Evolutionary conservation across 495 filamentous ascomycete genomes (phyloP).

Genomic region (Podospora appendiculata): DNA sequence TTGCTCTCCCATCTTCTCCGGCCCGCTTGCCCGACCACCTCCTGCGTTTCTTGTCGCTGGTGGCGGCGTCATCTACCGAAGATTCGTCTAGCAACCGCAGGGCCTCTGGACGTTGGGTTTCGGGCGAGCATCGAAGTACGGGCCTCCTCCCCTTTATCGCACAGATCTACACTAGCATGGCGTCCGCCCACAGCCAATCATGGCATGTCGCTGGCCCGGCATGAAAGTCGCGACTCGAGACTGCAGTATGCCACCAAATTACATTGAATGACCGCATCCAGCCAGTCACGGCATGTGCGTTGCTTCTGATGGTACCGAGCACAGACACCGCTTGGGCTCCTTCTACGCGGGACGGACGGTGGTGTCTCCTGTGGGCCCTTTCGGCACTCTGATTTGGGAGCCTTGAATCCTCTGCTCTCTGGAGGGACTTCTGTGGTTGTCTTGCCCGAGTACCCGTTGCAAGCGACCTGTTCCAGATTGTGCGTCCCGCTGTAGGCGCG

Average conservation of each 20-base stretch:
- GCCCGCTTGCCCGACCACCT: too few relatives aligned
- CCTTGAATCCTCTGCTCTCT: neutral
- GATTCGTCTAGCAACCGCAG: neutral
- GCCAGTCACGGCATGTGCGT: constrained; percentile 1
- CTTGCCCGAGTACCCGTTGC: too few relatives aligned
- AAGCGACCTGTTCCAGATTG: too few relatives aligned
- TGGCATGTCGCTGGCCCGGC: neutral
- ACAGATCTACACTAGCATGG: constrained; percentile 2
- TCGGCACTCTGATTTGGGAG: neutral
- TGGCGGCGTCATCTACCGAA: neutral
- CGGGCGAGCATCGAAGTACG: neutral
- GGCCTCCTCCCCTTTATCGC: constrained; percentile 13
- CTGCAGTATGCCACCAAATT: constrained; percentile 3
- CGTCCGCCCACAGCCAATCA: constrained; percentile 12
- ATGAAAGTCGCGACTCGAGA: neutral
- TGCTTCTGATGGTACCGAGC: neutral
- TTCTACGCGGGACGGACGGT: neutral
- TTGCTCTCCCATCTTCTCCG: too few relatives aligned
- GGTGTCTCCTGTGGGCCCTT: neutral
- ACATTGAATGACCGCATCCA: constrained; percentile 4
- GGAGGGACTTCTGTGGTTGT: too few relatives aligned
- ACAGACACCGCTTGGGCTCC: neutral
- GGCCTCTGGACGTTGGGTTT: neutral
- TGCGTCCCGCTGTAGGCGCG: too few relatives aligned
- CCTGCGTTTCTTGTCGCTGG: neutral